Conservation (phyloP, 441 rosid genomes). For the Gossypium aridum region DNA sequence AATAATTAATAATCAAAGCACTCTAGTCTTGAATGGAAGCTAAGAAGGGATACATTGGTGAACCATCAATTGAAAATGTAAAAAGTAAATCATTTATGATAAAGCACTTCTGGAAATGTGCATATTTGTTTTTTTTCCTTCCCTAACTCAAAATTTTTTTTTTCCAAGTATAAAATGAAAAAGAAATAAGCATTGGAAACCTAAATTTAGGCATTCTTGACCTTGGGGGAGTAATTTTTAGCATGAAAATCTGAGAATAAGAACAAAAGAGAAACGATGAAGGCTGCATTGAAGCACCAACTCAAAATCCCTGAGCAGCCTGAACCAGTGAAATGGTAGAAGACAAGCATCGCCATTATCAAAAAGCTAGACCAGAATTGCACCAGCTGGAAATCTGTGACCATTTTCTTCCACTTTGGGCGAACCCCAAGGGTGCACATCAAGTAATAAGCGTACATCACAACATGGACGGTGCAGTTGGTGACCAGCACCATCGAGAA, state of each 20-base stretch:
- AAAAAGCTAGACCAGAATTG: conserved; percentile 48
- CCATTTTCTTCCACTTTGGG: conserved; percentile 59
- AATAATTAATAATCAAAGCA: not conserved
- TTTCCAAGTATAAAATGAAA: not conserved
- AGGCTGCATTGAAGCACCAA: conserved; percentile 48
- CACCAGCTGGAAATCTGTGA: conserved; percentile 57
- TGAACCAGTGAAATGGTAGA: conserved; percentile 33
- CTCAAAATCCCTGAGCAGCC: conserved; percentile 60
- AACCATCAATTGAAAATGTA: not conserved
- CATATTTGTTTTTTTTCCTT: not conserved
- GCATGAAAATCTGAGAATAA: conserved; percentile 46
- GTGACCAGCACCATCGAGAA: conserved; percentile 47
- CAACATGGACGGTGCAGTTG: conserved; percentile 56
- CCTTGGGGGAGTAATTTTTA: conserved; percentile 30
- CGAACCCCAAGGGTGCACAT: conserved; percentile 40
- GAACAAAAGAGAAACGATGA: conserved; percentile 46
- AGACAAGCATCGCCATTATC: conserved; percentile 33
- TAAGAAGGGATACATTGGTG: not conserved
- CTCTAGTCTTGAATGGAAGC: not conserved
- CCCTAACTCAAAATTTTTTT: not conserved
- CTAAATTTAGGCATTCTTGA: not conserved
- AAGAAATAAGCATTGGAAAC: not conserved
- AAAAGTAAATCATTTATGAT: not conserved
- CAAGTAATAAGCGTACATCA: conserved; percentile 59
- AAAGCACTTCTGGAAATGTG: not conserved